These are phyloP conservation scores for Cercospora beticola DNA, from an alignment of 2,329 filamentous ascomycete species.

Conservation along the genomic window DNA sequence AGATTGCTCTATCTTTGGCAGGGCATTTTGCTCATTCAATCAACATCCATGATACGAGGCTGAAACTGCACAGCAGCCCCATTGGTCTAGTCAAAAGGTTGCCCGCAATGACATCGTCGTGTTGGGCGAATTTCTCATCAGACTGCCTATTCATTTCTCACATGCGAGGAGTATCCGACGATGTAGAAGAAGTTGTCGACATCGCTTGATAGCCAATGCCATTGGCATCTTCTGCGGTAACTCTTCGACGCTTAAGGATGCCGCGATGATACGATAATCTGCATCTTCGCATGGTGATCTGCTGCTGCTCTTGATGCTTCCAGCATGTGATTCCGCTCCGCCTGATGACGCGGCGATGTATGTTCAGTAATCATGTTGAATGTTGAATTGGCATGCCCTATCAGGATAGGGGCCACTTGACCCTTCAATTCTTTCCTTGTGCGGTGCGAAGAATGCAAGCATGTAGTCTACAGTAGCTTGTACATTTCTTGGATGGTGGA, in stretches of 20 bases:
- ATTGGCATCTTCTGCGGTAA: background rate
- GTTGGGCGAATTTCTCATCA: background rate
- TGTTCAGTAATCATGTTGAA: background rate
- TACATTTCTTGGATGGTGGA: background rate
- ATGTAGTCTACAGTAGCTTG: background rate
- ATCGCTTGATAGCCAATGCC: background rate
- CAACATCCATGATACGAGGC: background rate
- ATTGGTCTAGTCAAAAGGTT: background rate
- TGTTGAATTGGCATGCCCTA: background rate
- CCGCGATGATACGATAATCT: background rate
- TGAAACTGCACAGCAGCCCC: background rate
- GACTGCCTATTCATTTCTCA: background rate
- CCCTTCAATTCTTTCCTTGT: background rate
- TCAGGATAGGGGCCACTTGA: background rate
- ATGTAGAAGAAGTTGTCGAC: background rate
- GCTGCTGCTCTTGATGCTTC: background rate
- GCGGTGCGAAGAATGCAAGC: background rate
- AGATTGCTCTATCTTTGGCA: background rate
- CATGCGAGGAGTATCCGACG: background rate
- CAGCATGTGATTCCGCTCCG: background rate
- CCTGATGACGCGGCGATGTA: background rate
- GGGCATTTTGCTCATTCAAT: background rate
- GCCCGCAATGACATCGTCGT: background rate
- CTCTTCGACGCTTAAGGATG: background rate
- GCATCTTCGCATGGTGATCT: background rate